A percentile compares a stretch with the other conserved stretches of the same genome.
Conservation (phyloP, 768 basidiomycete genomes). For the Erythrobasidium yunnanense region DNA sequence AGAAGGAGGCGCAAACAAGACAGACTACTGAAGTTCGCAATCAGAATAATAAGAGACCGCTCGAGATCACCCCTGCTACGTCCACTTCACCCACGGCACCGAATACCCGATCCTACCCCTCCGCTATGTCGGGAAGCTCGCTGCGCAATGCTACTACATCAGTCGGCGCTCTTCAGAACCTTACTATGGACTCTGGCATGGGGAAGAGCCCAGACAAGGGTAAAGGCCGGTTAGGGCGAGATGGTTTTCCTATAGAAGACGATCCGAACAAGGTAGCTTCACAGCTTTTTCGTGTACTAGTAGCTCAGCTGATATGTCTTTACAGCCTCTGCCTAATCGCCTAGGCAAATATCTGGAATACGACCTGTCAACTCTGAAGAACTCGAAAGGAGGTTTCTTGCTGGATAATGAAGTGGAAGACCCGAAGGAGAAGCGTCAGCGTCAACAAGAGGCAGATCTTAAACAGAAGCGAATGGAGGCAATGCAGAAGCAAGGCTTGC, state of each 20-base stretch:
- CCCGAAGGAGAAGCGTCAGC: slow-evolving; percentile 63
- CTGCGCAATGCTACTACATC: slow-evolving; percentile 1
- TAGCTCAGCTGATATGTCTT: neutral
- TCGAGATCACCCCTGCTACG: slow-evolving; percentile 51
- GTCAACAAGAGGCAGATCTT: slow-evolving; percentile 64
- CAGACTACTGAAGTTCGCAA: slow-evolving; percentile 3
- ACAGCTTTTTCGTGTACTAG: neutral
- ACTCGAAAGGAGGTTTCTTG: slow-evolving; percentile 90
- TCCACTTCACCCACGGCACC: slow-evolving; percentile 54
- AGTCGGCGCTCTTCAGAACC: slow-evolving; percentile 38
- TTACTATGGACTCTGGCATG: slow-evolving; percentile 33
- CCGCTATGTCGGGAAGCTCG: neutral
- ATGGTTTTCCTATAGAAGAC: slow-evolving; percentile 15
- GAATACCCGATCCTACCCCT: slow-evolving; percentile 22
- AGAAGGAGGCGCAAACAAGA: neutral
- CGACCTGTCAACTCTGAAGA: slow-evolving; percentile 41
- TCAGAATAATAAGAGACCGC: slow-evolving; percentile 26
- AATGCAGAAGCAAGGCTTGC: slow-evolving; percentile 29
- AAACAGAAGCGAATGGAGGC: slow-evolving; percentile 42
- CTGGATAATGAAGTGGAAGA: slow-evolving; percentile 73
- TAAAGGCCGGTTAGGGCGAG: slow-evolving; percentile 21
- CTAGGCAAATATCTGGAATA: slow-evolving; percentile 29
- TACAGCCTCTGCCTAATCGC: slow-evolving; percentile 21
- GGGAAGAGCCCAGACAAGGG: slow-evolving; percentile 17
- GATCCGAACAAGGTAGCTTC: slow-evolving; percentile 28